Percentiles rank a stretch among this genome's conserved stretches.
Evolutionary conservation across 2,329 filamentous ascomycete genomes (phyloP).

Genomic region (Penicillium sp.): DNA sequence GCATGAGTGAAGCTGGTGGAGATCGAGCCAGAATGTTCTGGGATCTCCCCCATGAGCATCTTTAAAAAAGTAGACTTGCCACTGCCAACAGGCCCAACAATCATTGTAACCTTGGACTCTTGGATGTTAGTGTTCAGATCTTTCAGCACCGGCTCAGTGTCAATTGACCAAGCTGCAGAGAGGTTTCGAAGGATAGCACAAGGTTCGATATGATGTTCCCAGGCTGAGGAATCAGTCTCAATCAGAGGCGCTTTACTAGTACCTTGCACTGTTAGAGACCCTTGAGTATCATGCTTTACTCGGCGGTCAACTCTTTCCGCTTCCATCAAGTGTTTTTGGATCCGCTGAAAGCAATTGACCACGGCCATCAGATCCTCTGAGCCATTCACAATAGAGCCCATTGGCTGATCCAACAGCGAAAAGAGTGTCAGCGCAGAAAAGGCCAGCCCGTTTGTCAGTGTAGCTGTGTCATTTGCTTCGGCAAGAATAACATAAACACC

Average conservation of each 20-base stretch:
- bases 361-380: constrained; percentile 18
- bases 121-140: constrained; percentile 14
- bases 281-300: background rate
- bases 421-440: constrained; percentile 25
- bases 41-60: constrained; percentile 17
- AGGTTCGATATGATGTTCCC: background rate
- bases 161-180: constrained; percentile 17
- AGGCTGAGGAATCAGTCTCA: background rate
- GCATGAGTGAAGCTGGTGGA: constrained; percentile 14
- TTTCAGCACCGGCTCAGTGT: constrained; percentile 14
- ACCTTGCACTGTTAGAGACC: background rate
- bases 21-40: constrained; percentile 15
- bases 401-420: constrained; percentile 19
- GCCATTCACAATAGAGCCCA: constrained; percentile 16
- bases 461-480: constrained; percentile 7
- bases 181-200: constrained; percentile 10
- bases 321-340: constrained; percentile 21
- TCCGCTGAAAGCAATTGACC: constrained; percentile 22
- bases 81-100: constrained; percentile 22
- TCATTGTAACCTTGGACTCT: constrained; percentile 14
- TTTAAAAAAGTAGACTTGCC: constrained; percentile 25
- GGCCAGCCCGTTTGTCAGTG: constrained; percentile 17
- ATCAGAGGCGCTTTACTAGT: background rate
- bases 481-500: constrained; percentile 17
- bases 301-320: constrained; percentile 16